Evolutionary conservation across 108 stramenopile genomes (phyloP), one percentile per base, ranked within the genome.

Genomic region (Pseudonitzschia pungens): DNA sequence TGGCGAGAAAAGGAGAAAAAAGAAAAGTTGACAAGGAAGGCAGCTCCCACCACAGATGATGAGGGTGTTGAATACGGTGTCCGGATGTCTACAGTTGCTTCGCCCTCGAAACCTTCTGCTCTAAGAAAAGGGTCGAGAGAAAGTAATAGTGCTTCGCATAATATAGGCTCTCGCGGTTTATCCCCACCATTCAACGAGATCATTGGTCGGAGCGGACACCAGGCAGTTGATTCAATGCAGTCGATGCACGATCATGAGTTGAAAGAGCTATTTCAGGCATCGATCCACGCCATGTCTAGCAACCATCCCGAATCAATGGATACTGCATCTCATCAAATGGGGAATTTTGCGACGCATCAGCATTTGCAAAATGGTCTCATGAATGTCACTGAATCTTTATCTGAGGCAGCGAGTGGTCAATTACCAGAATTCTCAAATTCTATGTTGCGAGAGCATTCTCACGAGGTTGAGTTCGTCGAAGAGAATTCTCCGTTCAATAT

Each of bases 1-100:
- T 85, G 84, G 81, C 55, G 84, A 65, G 69, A 65, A 40, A 69
- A 85, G 45, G 72, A 85, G 65, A 76, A 81, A 60, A 33, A 72
- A 58, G 77, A 79, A 45, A 78, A 76, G 50, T 65, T 50, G 28
- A 62, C 29, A 16, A n/a, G 36, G 11, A 33, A 62, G 31, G 26
- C 32, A 20, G 60, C 11, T 62, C 32, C 60, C 60, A 62, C 0
- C 2, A 33, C 32, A 31, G 40, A 40, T 20, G 29, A 22, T 31
- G 15, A 8, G 28, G 21, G 24, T 16, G 7, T 58, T 58, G 57
- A 58, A 31, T 58, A 27, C 14, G 53, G 22, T 14, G 24, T 9
- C 8, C 14, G 53, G 7, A 54, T 54, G 14, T 31, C 57, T 58
- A 58, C 57, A 5, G 24, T 33, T 5, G 57, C 57, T 27, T 58